A percentile compares a stretch with the other conserved stretches of the same genome.
Conservation (phyloP, 257 asterid species). For the Solanum chiquidenum region DNA sequence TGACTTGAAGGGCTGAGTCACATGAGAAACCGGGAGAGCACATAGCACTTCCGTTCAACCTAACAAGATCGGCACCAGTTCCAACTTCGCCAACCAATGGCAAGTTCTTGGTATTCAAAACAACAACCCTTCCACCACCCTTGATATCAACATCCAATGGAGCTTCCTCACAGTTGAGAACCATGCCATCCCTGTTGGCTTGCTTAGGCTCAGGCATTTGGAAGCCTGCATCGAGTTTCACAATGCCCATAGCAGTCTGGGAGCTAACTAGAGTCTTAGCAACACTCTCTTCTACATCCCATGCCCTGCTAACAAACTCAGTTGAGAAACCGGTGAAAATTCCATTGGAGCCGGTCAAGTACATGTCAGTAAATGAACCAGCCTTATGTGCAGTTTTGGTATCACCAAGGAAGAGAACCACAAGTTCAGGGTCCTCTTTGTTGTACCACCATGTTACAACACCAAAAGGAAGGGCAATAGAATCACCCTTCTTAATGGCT, state of each 20-base stretch:
- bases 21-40: constrained; percentile 92
- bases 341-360: constrained; percentile 57
- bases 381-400: constrained; percentile 57
- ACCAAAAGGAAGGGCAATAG: constrained; percentile 83
- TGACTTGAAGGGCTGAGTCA: constrained; percentile 84
- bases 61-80: constrained; percentile 75
- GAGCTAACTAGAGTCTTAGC: constrained; percentile 47
- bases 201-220: constrained; percentile 58
- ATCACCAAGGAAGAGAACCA: constrained; percentile 64
- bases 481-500: constrained; percentile 79
- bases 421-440: constrained; percentile 65
- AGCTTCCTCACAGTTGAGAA: constrained; percentile 53
- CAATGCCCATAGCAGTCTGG: constrained; percentile 39
- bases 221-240: constrained; percentile 32
- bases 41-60: constrained; percentile 67
- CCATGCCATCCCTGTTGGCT: constrained; percentile 52
- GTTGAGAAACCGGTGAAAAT: constrained; percentile 70
- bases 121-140: constrained; percentile 67
- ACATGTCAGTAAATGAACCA: constrained; percentile 58
- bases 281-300: constrained; percentile 47
- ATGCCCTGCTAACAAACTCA: constrained; percentile 59
- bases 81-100: constrained; percentile 82
- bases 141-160: constrained; percentile 64
- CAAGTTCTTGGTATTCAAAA: constrained; percentile 74
- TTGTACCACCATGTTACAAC: constrained; percentile 86